phyloP scores from a whole-genome alignment of 2,329 filamentous ascomycete species.

The Chalaropsis thielavioides region DNA sequence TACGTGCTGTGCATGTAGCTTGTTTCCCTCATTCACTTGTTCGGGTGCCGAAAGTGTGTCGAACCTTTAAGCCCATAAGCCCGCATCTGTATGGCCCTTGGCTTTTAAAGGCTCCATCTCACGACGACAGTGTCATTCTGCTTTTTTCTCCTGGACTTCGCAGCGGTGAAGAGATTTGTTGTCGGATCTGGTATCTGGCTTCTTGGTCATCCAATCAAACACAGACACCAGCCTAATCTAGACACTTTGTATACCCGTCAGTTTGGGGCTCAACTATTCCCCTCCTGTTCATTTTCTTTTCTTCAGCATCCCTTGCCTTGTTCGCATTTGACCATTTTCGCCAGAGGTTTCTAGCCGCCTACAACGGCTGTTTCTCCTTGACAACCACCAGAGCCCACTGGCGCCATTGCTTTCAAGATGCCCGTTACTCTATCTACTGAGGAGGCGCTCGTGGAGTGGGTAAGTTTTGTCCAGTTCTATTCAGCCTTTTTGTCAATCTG shows the following conservation, averaged over 20 bases:
- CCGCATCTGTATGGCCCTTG: neutral
- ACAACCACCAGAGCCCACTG: neutral
- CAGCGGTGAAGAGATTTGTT: constrained; percentile 5
- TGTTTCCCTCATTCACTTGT: neutral
- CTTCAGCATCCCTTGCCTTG: constrained; percentile 1
- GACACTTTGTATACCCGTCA: neutral
- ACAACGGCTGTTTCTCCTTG: constrained; percentile 12
- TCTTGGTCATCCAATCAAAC: neutral
- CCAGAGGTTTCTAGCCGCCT: neutral
- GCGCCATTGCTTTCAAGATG: constrained; percentile 8
- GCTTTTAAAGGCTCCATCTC: neutral
- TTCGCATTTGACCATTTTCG: neutral
- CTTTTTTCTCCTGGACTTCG: neutral
- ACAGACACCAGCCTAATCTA: neutral
- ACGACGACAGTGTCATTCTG: neutral
- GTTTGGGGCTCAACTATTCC: neutral
- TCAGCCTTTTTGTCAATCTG: neutral
- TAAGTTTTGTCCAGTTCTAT: constrained; percentile 3
- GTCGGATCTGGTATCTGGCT: constrained; percentile 12
- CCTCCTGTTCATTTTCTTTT: neutral
- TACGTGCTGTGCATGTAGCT: neutral
- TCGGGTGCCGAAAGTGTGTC: neutral
- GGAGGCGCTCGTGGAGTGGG: constrained; percentile 17
- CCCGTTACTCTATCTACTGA: constrained; percentile 12
- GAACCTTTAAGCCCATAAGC: neutral